phyloP scores from a whole-genome alignment of 78 protist species.

The Polysphondylium violaceum region DNA sequence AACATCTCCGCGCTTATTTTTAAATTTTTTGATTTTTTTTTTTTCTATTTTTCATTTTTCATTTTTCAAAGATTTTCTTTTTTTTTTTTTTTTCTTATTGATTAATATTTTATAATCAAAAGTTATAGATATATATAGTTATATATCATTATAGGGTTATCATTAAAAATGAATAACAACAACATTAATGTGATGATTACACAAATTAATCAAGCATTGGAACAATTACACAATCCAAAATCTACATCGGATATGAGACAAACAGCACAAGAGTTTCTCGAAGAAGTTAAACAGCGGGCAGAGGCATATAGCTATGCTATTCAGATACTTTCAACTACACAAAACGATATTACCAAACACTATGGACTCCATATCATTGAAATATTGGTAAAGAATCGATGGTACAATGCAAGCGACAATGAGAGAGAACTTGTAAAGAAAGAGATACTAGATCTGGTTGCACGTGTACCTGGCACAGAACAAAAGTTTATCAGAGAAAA shows the following conservation, averaged over 20 bases:
- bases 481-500: slow-evolving; percentile 76
- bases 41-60: too few species aligned
- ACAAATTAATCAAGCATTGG: slow-evolving; percentile 37
- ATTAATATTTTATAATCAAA: too few species aligned
- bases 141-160: too few species aligned
- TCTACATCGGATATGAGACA: slow-evolving; percentile 3
- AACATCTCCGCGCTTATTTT: too few species aligned
- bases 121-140: too few species aligned
- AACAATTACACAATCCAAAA: slow-evolving; percentile 28
- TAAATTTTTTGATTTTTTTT: too few species aligned
- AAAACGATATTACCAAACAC: slow-evolving; percentile 47
- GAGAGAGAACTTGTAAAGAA: slow-evolving; percentile 47
- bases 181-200: slow-evolving; percentile 2
- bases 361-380: slow-evolving; percentile 66
- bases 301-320: slow-evolving; percentile 51
- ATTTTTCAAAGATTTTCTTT: too few species aligned
- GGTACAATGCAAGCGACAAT: slow-evolving; percentile 31
- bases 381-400: slow-evolving; percentile 53
- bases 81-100: too few species aligned
- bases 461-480: slow-evolving; percentile 26
- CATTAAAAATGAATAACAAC: slow-evolving; percentile 3
- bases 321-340: neutral
- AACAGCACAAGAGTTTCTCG: slow-evolving; percentile 25
- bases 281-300: slow-evolving; percentile 37
- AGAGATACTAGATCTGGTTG: slow-evolving; percentile 34